Evolutionary conservation across 2,329 filamentous ascomycete genomes (phyloP).

Genomic region (Arthrobotrys sphaeroides): DNA sequence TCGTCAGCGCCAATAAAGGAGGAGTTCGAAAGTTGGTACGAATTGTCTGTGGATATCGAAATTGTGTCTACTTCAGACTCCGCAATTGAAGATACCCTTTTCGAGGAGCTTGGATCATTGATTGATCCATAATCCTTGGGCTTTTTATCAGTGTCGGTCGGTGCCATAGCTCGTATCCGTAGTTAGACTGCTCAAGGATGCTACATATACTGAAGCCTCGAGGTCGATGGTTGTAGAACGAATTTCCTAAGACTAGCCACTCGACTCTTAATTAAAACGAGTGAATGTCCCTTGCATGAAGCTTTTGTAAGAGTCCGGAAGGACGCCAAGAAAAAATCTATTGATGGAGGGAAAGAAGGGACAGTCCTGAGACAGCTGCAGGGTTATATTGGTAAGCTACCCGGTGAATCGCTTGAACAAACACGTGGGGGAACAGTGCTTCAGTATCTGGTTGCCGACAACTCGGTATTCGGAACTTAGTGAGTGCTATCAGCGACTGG

Average conservation of each 20-base stretch:
- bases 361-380: not conserved
- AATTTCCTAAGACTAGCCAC: too few species aligned
- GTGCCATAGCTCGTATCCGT: not conserved
- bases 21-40: conserved; percentile 20
- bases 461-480: conserved; percentile 23
- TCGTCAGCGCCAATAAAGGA: conserved; percentile 33
- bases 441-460: conserved; percentile 19
- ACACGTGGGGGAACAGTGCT: conserved; percentile 2
- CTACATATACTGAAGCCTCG: not conserved
- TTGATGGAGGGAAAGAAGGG: not conserved
- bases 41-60: conserved; percentile 42
- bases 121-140: not conserved
- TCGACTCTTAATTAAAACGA: not conserved
- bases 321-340: not conserved
- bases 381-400: not conserved
- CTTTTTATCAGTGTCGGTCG: not conserved
- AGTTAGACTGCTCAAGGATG: not conserved
- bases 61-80: conserved; percentile 38
- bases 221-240: not conserved
- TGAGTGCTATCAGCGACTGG: conserved; percentile 10
- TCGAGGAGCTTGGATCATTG: not conserved
- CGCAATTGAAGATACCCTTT: conserved; percentile 11
- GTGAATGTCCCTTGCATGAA: not conserved
- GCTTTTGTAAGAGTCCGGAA: not conserved
- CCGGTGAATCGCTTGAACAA: not conserved